Conservation (phyloP, 768 basidiomycete genomes). For the Xerocomellus dryophilus region DNA sequence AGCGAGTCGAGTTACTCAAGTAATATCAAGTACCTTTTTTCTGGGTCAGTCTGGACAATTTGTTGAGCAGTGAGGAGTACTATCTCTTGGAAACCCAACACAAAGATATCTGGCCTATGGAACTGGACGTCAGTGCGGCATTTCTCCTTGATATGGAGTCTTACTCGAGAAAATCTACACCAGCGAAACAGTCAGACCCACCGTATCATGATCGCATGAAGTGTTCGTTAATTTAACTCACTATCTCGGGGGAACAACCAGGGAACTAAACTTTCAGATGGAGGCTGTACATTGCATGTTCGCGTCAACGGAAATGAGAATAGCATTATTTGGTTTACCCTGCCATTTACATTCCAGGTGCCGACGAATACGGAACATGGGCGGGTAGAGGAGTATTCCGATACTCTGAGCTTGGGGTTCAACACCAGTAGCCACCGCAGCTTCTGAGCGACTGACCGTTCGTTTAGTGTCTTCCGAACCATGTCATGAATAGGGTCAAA, state of each 20-base stretch:
- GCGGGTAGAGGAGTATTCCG: slow-evolving; percentile 81
- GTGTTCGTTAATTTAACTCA: slow-evolving; percentile 36
- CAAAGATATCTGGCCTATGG: slow-evolving; percentile 81
- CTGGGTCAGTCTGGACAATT: slow-evolving; percentile 93
- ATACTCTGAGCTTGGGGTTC: slow-evolving; percentile 42
- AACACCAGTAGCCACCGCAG: neutral
- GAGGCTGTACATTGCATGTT: slow-evolving; percentile 43
- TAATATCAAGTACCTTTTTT: slow-evolving; percentile 65
- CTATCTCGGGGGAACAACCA: slow-evolving; percentile 89
- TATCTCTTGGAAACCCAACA: slow-evolving; percentile 93
- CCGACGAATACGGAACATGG: slow-evolving; percentile 78
- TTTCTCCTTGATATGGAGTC: slow-evolving; percentile 10
- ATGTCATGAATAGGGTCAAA: slow-evolving; percentile 94
- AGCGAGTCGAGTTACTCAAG: neutral
- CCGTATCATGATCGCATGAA: neutral
- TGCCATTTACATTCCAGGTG: slow-evolving; percentile 95
- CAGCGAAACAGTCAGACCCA: slow-evolving; percentile 1
- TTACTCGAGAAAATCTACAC: slow-evolving; percentile 20
- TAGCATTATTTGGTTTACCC: slow-evolving; percentile 44
- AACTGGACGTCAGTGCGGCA: slow-evolving; percentile 22
- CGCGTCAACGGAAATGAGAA: slow-evolving; percentile 6
- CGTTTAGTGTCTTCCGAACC: slow-evolving; percentile 66
- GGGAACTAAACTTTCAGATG: slow-evolving; percentile 76
- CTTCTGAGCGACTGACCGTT: slow-evolving; percentile 46
- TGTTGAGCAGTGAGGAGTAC: slow-evolving; percentile 97